Evolutionary conservation across 2,329 filamentous ascomycete genomes (phyloP).

Genomic region (Aspergillus sp.): DNA sequence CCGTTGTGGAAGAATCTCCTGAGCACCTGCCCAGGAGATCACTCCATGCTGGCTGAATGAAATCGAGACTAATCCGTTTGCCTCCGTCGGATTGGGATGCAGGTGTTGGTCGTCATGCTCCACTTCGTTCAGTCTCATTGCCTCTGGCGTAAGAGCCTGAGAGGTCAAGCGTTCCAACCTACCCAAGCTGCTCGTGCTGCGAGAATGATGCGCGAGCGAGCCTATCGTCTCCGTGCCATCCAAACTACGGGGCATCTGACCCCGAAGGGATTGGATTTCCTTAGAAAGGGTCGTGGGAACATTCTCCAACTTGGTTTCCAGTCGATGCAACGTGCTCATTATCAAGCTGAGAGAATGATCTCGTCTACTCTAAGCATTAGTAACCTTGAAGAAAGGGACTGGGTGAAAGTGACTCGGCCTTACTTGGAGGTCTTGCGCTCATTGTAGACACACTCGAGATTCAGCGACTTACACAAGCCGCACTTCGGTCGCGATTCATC

Average conservation of each 20-base stretch:
- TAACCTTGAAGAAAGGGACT: not conserved
- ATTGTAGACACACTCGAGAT: constrained; percentile 54
- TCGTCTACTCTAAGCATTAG: constrained; percentile 39
- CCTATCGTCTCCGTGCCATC: constrained; percentile 18
- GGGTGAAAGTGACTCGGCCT: constrained; percentile 11
- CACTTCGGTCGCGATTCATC: constrained; percentile 57
- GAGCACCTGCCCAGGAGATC: constrained; percentile 52
- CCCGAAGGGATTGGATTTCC: constrained; percentile 36
- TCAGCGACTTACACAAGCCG: constrained; percentile 53
- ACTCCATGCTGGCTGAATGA: constrained; percentile 57
- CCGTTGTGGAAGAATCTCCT: constrained; percentile 45
- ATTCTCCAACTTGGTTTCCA: constrained; percentile 56
- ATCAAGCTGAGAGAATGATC: constrained; percentile 57
- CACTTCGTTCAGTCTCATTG: constrained; percentile 30
- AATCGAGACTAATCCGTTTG: constrained; percentile 40
- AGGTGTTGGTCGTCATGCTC: constrained; percentile 29
- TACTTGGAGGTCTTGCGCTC: constrained; percentile 57
- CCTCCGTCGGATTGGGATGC: constrained; percentile 27
- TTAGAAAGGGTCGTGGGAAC: constrained; percentile 39
- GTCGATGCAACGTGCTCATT: constrained; percentile 55
- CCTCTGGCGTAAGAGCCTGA: constrained; percentile 32
- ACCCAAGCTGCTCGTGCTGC: constrained; percentile 10
- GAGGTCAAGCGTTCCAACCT: constrained; percentile 17
- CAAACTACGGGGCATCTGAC: constrained; percentile 25
- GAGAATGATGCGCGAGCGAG: constrained; percentile 19